Evolutionary conservation across 192 early-diverging fungal species (phyloP).

Genomic region (Backusella westeae): DNA sequence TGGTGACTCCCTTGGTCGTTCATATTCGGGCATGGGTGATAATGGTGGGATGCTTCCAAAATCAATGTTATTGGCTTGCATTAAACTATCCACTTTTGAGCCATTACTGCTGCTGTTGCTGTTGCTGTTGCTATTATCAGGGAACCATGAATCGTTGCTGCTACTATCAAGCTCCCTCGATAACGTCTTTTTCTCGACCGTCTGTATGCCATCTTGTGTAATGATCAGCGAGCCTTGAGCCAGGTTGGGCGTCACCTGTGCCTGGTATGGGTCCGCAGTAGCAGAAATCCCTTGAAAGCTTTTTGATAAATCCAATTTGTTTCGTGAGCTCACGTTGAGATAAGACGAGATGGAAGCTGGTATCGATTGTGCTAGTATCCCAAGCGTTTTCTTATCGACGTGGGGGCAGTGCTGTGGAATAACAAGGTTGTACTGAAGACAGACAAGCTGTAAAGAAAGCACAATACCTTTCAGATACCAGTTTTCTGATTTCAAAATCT

Average conservation of each 20-base stretch:
- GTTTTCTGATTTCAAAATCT: constrained; percentile 44
- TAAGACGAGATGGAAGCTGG: constrained; percentile 22
- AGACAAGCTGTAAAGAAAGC: constrained; percentile 37
- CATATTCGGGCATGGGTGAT: constrained; percentile 1
- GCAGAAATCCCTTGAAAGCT: background rate
- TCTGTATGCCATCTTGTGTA: constrained; percentile 3
- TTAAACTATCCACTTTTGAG: background rate
- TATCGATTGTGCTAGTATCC: constrained; percentile 13
- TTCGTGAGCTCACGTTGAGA: constrained; percentile 27
- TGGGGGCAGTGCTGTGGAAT: constrained; percentile 32
- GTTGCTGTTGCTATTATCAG: background rate
- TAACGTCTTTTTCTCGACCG: background rate
- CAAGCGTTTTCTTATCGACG: constrained; percentile 21
- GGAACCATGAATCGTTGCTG: background rate
- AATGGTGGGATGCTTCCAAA: background rate
- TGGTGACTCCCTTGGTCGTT: background rate
- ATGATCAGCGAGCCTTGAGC: constrained; percentile 9
- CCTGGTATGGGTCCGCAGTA: background rate
- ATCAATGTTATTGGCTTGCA: background rate
- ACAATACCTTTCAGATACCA: constrained; percentile 49
- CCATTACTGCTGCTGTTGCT: background rate
- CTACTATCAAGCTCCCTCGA: background rate
- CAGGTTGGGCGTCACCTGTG: background rate
- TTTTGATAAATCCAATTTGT: constrained; percentile 16
- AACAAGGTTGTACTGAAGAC: constrained; percentile 24